phyloP scores from a whole-genome alignment of 2,329 filamentous ascomycete species.

The Hawksworthiomyces lignivorus region DNA sequence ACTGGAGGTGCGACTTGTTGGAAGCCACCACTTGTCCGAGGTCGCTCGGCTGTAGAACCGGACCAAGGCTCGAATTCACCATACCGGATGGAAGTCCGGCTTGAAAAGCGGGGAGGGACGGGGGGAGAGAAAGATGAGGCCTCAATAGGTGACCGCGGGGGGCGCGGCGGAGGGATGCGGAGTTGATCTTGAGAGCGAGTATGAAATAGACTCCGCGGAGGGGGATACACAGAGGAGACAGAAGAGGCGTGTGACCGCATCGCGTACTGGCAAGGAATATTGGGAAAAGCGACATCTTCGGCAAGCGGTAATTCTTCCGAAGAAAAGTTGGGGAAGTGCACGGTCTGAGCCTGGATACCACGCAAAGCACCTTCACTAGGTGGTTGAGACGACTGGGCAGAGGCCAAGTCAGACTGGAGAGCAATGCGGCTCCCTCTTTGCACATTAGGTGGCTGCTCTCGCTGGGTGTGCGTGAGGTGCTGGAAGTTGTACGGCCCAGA shows the following conservation, averaged over 20 bases:
- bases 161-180: slow-evolving; percentile 38
- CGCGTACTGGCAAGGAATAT: slow-evolving; percentile 17
- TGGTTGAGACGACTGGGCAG: slow-evolving; percentile 29
- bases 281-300: slow-evolving; percentile 7
- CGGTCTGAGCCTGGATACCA: slow-evolving; percentile 31
- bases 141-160: slow-evolving; percentile 39
- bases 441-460: slow-evolving; percentile 37
- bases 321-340: slow-evolving; percentile 42
- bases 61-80: slow-evolving; percentile 33
- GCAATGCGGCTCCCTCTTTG: slow-evolving; percentile 33
- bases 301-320: slow-evolving; percentile 30
- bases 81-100: slow-evolving; percentile 40
- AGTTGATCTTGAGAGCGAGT: slow-evolving; percentile 44
- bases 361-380: slow-evolving; percentile 28
- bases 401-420: slow-evolving; percentile 36
- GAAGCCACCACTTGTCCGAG: slow-evolving; percentile 37
- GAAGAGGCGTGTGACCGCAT: slow-evolving; percentile 23
- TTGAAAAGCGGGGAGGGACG: slow-evolving; percentile 47
- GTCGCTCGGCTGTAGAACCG: slow-evolving; percentile 31
- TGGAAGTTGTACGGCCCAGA: slow-evolving; percentile 61
- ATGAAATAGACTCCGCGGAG: slow-evolving; percentile 32
- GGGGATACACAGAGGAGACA: slow-evolving; percentile 10
- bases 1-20: slow-evolving; percentile 22
- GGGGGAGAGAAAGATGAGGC: slow-evolving; percentile 28
- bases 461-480: slow-evolving; percentile 52